Conservation (phyloP, 1,284 basidiomycete genomes). For the Boletellus dicymbophilus region DNA sequence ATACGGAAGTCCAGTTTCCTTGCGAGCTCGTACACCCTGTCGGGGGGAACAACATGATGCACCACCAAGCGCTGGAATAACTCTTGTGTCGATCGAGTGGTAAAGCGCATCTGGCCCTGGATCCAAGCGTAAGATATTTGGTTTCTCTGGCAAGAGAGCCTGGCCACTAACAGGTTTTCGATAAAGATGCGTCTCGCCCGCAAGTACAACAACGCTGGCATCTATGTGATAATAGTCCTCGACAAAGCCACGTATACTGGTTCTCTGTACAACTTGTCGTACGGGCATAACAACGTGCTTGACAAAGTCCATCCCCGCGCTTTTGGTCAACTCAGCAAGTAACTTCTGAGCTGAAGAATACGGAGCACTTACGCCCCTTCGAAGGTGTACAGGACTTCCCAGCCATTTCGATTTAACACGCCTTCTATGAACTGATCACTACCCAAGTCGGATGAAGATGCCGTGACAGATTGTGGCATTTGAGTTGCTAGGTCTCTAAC, state of each 20-base stretch:
- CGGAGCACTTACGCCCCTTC: slow-evolving; percentile 34
- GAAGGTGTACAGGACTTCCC: slow-evolving; percentile 36
- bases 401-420: slow-evolving; percentile 33
- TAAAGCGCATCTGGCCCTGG: slow-evolving; percentile 40
- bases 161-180: slow-evolving; percentile 36
- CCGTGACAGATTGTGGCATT: slow-evolving; percentile 12
- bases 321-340: slow-evolving; percentile 13
- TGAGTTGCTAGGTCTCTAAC: slow-evolving; percentile 15
- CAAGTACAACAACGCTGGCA: slow-evolving; percentile 38
- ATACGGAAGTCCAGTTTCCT: slow-evolving; percentile 34
- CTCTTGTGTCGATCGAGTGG: slow-evolving; percentile 30
- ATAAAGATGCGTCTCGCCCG: slow-evolving; percentile 39
- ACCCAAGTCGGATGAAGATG: slow-evolving; percentile 9
- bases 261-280: slow-evolving; percentile 33
- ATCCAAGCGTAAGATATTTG: not conserved
- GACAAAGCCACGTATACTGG: slow-evolving; percentile 32
- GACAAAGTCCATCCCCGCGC: slow-evolving; percentile 40
- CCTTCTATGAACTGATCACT: slow-evolving; percentile 31
- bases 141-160: not conserved
- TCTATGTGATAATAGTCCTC: slow-evolving; percentile 36
- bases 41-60: slow-evolving; percentile 33
- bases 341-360: not conserved
- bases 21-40: slow-evolving; percentile 33
- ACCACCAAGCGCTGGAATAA: slow-evolving; percentile 35
- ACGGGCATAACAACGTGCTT: slow-evolving; percentile 40